Evolutionary conservation across 768 basidiomycete genomes (phyloP).

Genomic region (Pleurotus tuber-regium): DNA sequence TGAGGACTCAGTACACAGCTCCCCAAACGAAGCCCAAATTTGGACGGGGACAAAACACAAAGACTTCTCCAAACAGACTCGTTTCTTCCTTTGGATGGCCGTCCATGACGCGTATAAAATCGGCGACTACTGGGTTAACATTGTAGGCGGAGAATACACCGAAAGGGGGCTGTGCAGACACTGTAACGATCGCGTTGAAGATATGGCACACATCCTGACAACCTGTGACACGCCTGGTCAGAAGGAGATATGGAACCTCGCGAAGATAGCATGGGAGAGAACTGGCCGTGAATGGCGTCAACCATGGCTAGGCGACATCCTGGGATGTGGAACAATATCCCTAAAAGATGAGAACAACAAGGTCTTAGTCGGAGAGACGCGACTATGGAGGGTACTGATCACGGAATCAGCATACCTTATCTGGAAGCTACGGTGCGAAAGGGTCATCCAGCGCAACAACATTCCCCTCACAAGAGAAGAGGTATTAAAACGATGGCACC

Average conservation of each 20-base stretch:
- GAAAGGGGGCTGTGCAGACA: constrained; percentile 13
- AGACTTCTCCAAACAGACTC: constrained; percentile 10
- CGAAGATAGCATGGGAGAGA: constrained; percentile 15
- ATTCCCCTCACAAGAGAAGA: not conserved
- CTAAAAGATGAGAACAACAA: constrained; percentile 1
- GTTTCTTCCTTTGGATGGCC: constrained; percentile 20
- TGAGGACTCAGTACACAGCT: not conserved
- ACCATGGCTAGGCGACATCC: constrained; percentile 15
- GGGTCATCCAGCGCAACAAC: constrained; percentile 14
- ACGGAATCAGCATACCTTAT: constrained; percentile 18
- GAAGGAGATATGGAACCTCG: constrained; percentile 21
- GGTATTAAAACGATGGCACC: constrained; percentile 14
- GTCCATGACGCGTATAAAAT: constrained; percentile 22
- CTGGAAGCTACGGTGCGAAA: constrained; percentile 18
- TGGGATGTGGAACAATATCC: constrained; percentile 15
- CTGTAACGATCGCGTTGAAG: constrained; percentile 17
- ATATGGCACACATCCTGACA: constrained; percentile 28
- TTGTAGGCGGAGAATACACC: constrained; percentile 13
- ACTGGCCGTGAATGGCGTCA: constrained; percentile 8
- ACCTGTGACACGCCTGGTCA: constrained; percentile 22
- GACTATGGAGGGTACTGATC: constrained; percentile 17
- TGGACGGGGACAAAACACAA: constrained; percentile 13
- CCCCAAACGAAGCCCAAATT: constrained; percentile 9
- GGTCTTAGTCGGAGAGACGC: not conserved
- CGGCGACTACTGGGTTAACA: constrained; percentile 22